phyloP scores from a whole-genome alignment of 78 protist species.

The Ministeria vibrans region DNA sequence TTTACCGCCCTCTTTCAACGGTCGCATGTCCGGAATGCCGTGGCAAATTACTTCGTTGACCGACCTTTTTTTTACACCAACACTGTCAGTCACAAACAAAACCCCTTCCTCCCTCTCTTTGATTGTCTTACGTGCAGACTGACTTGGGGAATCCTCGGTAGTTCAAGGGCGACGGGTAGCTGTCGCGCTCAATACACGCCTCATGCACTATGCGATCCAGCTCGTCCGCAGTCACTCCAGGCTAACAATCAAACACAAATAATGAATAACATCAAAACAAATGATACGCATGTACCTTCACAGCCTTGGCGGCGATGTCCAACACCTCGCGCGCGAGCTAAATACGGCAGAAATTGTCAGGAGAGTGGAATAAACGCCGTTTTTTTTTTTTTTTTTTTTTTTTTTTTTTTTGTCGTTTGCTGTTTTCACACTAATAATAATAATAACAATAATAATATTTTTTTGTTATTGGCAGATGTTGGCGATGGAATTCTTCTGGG shows the following conservation, averaged over 20 bases:
- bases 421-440: background rate
- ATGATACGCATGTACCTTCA: no score
- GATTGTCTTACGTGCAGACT: conserved; percentile 61
- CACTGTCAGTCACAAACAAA: background rate
- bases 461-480: no score
- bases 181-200: conserved; percentile 62
- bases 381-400: background rate
- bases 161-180: conserved; percentile 94
- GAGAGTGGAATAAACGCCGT: background rate
- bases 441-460: no score
- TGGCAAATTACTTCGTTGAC: conserved; percentile 93
- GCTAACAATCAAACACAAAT: no score
- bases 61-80: conserved; percentile 17
- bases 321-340: conserved; percentile 70
- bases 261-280: no score
- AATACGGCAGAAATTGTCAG: background rate
- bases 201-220: conserved; percentile 78
- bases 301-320: conserved; percentile 66
- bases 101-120: background rate
- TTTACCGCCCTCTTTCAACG: conserved; percentile 80
- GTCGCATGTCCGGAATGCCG: conserved; percentile 92
- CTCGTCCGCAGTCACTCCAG: conserved; percentile 86
- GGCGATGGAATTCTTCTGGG: no score
- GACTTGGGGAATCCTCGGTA: conserved; percentile 84
- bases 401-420: background rate